Evolutionary conservation across 768 basidiomycete genomes (phyloP), one percentile per base, ranked within the genome.

Genomic region (Collybiopsis luxurians): DNA sequence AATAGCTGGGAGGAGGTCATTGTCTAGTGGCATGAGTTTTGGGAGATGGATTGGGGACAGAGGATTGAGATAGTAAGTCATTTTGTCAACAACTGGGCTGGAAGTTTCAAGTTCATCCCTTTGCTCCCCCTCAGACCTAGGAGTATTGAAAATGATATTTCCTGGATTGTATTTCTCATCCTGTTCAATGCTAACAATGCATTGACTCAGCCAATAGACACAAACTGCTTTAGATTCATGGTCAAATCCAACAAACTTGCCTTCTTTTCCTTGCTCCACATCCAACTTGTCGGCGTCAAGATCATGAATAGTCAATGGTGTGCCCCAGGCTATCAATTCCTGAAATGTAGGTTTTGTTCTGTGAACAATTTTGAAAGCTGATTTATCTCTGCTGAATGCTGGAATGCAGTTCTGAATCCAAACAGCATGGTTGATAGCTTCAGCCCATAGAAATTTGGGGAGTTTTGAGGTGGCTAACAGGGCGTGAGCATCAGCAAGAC

Each of bases 401-500:
- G 12, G 42, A 39, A n/a, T n/a, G 2, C 61, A 23, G 34, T 60
- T 57, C 4, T 53, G 44, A 9, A 62, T 39, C 58, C 56, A 62
- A n/a, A n/a, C n/a, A n/a, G n/a, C 50, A 44, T 60, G 60, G 7
- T 26, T 40, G 17, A 59, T 40, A 21, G 62, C 66, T 48, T 67
- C 61, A 1, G 49, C 57, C 67, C 67, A 67, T 17, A 68, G 46
- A 21, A 19, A 57, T 15, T 46, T 21, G 45, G 61, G 60, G 6
- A 64, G 28, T 42, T 61, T 42, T 21, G 59, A 23, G 31, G 48
- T 42, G 39, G 44, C 36, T 36, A 75, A 57, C 65, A 76, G 68
- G 1, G 70, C 67, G 43, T 59, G 61, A 23, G 62, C 59, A n/a
- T 67, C 54, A 42, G 69, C n/a, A n/a, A n/a, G n/a, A n/a, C n/a